Conservation (phyloP, 106 monocot species). For the Vanilla planifolia region DNA sequence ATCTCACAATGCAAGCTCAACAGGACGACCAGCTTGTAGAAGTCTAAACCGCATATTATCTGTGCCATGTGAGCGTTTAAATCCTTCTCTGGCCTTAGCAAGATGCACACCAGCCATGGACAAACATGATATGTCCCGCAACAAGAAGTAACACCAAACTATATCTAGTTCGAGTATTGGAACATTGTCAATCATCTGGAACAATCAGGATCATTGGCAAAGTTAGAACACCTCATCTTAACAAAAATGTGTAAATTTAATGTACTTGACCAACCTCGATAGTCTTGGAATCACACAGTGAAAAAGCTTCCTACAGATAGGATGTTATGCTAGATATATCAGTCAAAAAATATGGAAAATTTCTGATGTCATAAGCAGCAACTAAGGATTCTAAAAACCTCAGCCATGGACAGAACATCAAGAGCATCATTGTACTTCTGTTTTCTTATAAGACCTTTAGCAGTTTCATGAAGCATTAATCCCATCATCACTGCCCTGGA, state of each 20-base stretch:
- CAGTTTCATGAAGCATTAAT: constrained; percentile 85
- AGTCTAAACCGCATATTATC: constrained; percentile 67
- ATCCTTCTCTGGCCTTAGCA: constrained; percentile 73
- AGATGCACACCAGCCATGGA: constrained; percentile 74
- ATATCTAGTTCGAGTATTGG: constrained; percentile 94
- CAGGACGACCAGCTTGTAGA: constrained; percentile 66
- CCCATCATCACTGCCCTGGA: constrained; percentile 83
- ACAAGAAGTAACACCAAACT: constrained; percentile 98
- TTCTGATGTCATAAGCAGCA: not conserved
- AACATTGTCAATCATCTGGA: constrained; percentile 87
- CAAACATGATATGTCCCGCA: constrained; percentile 78
- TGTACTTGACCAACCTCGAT: constrained; percentile 38
- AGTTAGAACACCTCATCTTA: not conserved
- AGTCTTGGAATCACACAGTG: constrained; percentile 69
- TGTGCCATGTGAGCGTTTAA: constrained; percentile 86
- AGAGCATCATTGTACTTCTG: constrained; percentile 73
- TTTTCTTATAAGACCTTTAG: constrained; percentile 58
- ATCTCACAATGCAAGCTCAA: constrained; percentile 85
- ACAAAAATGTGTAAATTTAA: not conserved
- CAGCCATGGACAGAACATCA: constrained; percentile 79
- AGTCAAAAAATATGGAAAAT: not conserved
- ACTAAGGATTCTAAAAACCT: constrained; percentile 30
- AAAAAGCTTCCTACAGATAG: constrained; percentile 73
- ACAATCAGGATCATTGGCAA: not conserved
- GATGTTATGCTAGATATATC: constrained; percentile 1